Evolutionary conservation across 176 grass and related monocot species (phyloP).

Genomic region (Stipa capillata): DNA sequence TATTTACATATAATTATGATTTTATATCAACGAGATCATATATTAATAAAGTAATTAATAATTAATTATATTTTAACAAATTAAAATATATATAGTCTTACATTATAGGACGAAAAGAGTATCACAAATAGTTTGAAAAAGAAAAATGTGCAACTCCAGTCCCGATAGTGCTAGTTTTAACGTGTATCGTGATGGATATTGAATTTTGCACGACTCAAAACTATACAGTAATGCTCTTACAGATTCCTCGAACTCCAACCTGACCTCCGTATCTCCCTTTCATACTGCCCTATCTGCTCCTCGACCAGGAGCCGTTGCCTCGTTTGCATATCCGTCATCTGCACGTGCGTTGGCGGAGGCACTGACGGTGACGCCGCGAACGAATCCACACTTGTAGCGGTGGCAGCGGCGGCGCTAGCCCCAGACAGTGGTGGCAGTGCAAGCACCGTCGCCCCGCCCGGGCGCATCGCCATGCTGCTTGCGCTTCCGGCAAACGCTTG

Average conservation of each 20-base stretch:
- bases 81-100: no score
- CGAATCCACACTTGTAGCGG: conserved; percentile 21
- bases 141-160: no score
- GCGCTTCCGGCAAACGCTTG: conserved; percentile 21
- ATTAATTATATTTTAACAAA: no score
- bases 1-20: no score
- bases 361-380: conserved; percentile 54
- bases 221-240: neutral
- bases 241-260: neutral
- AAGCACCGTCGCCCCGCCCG: conserved; percentile 10
- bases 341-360: conserved; percentile 50
- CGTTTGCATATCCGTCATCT: conserved; percentile 57
- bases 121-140: no score
- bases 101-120: no score
- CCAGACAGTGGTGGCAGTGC: conserved; percentile 32
- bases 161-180: no score
- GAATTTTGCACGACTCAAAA: neutral
- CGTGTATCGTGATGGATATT: neutral
- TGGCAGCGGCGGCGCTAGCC: neutral
- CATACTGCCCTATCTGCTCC: conserved; percentile 49
- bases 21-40: no score
- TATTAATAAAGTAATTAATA: no score
- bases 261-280: no score
- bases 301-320: conserved; percentile 40
- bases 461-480: conserved; percentile 28